Base-by-base conservation (phyloP, 805 yeast genomes). In the Komagataella kurtzmanii region DNA sequence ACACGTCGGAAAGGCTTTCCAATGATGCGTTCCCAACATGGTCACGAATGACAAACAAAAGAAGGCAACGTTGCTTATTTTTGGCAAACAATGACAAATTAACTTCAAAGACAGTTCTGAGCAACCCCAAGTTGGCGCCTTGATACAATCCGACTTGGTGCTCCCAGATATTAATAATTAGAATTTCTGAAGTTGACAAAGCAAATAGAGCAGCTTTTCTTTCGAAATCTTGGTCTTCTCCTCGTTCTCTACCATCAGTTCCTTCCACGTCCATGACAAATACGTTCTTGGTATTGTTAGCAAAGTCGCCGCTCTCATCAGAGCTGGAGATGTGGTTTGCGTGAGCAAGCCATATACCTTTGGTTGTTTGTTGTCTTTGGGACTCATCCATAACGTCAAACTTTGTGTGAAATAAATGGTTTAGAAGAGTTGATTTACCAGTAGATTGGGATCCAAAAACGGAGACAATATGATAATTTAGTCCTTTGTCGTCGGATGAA, bases 221-320 rank as follows among this genome's bases (percentile, higher is more conserved):
- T 67, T 93, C 99, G 65, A 93, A 93, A 67, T 93, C 99, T 67
- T 93, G 97, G 66, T 93, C 98, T 60, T 93, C 99, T 23, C 98
- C 98, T 52, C 97, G 78, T 68, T 93, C 99, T 54, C 97, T 77
- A 49, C 99, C 98, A 69, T 93, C 99, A 0, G 97, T 90, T 49
- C 99, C 99, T 68, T 93, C 99, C n/a, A 93, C 98, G 63, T 93
- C 99, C 76, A 93, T 77, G 2, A 93, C 95, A 55, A 88, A 75
- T 8, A 88, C 72, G 55, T 80, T 58, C 19, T 56, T 53, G 17
- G 59, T 53, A 46, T 59, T 60, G 3, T 52, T 50, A 4, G 49
- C 43, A 3, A 53, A 46, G 2, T 24, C 49, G 14, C 56, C 57
- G 7, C 48, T 45, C 5, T 52, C 54, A 1, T 51, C 44, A 1